phyloP scores from a whole-genome alignment of 192 early-diverging fungal species.

The Hyaloraphidium curvatum region DNA sequence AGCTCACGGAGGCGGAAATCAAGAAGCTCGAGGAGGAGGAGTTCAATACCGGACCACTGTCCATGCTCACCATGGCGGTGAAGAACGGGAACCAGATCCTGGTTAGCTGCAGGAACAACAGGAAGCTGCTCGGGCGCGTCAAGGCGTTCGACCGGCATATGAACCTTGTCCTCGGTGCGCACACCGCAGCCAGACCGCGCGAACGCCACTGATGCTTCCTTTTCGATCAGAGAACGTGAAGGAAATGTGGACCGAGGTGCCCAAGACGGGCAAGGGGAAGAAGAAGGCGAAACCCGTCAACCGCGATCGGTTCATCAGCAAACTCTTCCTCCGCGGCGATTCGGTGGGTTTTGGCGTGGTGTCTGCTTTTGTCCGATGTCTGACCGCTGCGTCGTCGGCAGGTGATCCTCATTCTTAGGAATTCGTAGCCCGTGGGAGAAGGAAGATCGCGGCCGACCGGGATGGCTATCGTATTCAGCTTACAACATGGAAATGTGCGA shows the following conservation, averaged over 20 bases:
- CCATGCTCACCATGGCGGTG: constrained; percentile 77
- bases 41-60: constrained; percentile 92
- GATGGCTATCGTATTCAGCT: too few species aligned
- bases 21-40: constrained; percentile 74
- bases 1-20: constrained; percentile 86
- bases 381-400: too few species aligned
- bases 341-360: constrained; percentile 58
- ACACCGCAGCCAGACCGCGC: too few species aligned
- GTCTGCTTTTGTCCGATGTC: too few species aligned
- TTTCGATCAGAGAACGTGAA: constrained; percentile 99
- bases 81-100: constrained; percentile 93
- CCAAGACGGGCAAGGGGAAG: constrained; percentile 68
- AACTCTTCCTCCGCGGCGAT: constrained; percentile 95
- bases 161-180: constrained; percentile 99
- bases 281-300: constrained; percentile 93
- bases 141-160: constrained; percentile 99
- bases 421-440: too few species aligned
- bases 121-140: constrained; percentile 87
- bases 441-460: too few species aligned
- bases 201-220: too few species aligned
- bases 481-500: too few species aligned
- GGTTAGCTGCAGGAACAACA: constrained; percentile 93
- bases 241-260: constrained; percentile 97
- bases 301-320: constrained; percentile 96
- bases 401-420: too few species aligned